Evolutionary conservation across 2,329 filamentous ascomycete species (phyloP).

Genomic region (Aspergillus sp.): DNA sequence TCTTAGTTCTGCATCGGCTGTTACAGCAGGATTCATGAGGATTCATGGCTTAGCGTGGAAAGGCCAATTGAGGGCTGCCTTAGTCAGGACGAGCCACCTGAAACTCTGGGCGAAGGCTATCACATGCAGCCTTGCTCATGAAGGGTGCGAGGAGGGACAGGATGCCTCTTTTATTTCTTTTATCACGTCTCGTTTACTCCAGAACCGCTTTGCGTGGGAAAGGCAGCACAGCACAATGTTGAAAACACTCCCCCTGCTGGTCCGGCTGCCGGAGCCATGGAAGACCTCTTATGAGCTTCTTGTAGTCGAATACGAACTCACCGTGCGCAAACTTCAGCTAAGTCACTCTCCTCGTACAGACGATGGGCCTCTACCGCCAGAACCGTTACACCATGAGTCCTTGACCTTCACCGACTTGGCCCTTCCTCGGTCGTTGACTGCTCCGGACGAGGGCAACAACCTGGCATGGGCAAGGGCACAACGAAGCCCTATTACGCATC

Average conservation of each 20-base stretch:
- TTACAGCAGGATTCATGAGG: no score
- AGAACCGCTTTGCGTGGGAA: rapidly evolving
- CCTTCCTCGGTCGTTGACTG: slow-evolving; percentile 18
- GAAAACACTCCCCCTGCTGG: not conserved
- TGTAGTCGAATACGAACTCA: slow-evolving; percentile 10
- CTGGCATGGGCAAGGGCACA: slow-evolving; percentile 36
- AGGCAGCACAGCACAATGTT: no score
- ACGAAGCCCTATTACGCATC: slow-evolving; percentile 27
- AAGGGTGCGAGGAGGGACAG: no score
- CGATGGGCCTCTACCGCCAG: slow-evolving; percentile 16
- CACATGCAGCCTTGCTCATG: no score
- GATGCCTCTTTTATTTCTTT: no score
- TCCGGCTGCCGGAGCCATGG: slow-evolving; percentile 22
- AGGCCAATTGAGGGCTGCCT: no score
- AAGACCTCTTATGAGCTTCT: slow-evolving; percentile 18
- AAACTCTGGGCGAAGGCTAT: no score
- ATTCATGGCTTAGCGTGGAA: no score
- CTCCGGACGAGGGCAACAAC: slow-evolving; percentile 32
- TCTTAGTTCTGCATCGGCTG: no score
- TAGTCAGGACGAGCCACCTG: no score
- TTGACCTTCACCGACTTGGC: slow-evolving; percentile 32
- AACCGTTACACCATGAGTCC: slow-evolving; percentile 29
- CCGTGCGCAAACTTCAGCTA: slow-evolving; percentile 17
- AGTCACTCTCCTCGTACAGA: slow-evolving; percentile 20
- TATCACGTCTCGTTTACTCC: no score